Evolutionary conservation across 106 monocot genomes (phyloP).

Genomic region (Narthecium ossifragum): DNA sequence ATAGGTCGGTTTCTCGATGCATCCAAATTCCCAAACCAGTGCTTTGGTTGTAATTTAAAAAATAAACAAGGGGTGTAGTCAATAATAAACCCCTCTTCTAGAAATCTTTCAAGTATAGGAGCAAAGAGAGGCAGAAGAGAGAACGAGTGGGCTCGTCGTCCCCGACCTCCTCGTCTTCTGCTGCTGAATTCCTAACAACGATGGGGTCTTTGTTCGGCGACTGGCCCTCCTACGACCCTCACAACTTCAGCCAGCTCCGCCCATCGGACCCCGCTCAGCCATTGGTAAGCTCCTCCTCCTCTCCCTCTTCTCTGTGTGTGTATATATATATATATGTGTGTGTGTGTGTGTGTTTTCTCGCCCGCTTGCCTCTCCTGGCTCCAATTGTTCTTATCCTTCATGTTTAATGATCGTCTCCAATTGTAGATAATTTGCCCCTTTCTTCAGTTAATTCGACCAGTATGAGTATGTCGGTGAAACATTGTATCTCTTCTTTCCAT

Average conservation of each 20-base stretch:
- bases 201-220: constrained; percentile 66
- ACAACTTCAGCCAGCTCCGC: constrained; percentile 82
- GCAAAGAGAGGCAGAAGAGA: no score
- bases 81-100: no score
- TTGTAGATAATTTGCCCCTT: neutral
- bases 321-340: neutral
- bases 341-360: neutral
- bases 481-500: no score
- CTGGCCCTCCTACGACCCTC: constrained; percentile 83
- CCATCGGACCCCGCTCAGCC: constrained; percentile 62
- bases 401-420: neutral
- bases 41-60: no score
- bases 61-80: no score
- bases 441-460: neutral
- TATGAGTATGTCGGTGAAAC: no score
- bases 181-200: no score
- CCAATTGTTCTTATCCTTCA: neutral
- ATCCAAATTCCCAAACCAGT: no score
- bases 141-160: no score
- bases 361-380: neutral
- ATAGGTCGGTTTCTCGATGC: no score
- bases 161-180: no score
- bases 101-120: no score
- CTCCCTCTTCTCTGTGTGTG: neutral
- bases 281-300: constrained; percentile 24